These are phyloP conservation scores for Brassica hybrid DNA, from an alignment of 441 rosid species.

Conservation along the genomic window DNA sequence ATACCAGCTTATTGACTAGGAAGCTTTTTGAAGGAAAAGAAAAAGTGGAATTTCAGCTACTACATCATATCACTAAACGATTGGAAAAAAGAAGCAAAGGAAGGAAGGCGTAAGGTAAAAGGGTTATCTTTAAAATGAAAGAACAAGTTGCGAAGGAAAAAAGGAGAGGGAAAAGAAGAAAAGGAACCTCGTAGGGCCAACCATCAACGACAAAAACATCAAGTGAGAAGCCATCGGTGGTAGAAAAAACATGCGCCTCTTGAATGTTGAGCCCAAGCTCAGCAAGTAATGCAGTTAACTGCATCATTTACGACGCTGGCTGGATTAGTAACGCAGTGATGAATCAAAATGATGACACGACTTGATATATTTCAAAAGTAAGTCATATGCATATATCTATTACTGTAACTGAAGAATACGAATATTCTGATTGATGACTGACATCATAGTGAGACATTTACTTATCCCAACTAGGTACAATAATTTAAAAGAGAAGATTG, in stretches of 20 bases:
- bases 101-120: not conserved
- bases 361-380: not conserved
- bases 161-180: slow-evolving; percentile 12
- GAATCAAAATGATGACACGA: slow-evolving; percentile 23
- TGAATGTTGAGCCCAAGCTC: slow-evolving; percentile 78
- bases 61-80: slow-evolving; percentile 1
- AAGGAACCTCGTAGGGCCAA: slow-evolving; percentile 73
- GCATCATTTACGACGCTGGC: slow-evolving; percentile 39
- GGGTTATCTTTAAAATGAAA: slow-evolving; percentile 7
- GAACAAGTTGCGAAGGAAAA: not conserved
- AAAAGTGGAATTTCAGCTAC: slow-evolving; percentile 10
- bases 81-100: not conserved
- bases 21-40: not conserved
- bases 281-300: slow-evolving; percentile 70
- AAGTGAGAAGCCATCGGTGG: slow-evolving; percentile 69
- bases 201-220: slow-evolving; percentile 86
- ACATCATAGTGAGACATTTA: not conserved
- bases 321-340: slow-evolving; percentile 26
- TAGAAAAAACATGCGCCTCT: slow-evolving; percentile 81
- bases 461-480: not conserved
- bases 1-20: slow-evolving; percentile 30
- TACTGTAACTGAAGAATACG: not conserved
- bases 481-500: too few species aligned
- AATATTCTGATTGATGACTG: slow-evolving; percentile 18
- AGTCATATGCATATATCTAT: not conserved